Base-by-base conservation (phyloP, 495 filamentous ascomycete species). In the Chaetomidium leptoderma region DNA sequence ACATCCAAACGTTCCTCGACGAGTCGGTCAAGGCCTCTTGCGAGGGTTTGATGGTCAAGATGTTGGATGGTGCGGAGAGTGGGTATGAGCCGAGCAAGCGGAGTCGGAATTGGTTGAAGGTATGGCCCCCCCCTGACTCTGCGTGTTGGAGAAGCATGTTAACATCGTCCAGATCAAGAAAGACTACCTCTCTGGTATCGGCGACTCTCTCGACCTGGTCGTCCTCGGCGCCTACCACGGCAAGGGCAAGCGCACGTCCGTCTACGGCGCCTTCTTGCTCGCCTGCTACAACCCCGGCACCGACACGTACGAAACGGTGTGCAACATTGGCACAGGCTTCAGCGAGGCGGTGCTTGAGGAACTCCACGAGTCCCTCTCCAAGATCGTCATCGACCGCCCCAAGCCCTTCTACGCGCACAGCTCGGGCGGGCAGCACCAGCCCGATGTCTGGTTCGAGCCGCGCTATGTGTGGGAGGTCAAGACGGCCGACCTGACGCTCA, bases 41-140 rank as follows among this genome's bases (percentile, higher is more conserved):
- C 64, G 93, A 98, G 75, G 93, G 93, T 6, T 74, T 98, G 33
- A 98, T 98, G 93, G 93, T 98, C 11, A 98, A 98, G 74, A 98
- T 97, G 92, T 74, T 98, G 51, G 91, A 97, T 65, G 95, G 92
- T 2, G 72, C 80, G 0, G 91, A 95, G 69, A 92, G 88, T 66
- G 87, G 88, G 58, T 98, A 98, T 63, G 91, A 97, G 76, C 93
- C 93, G 4, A 91, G 86, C 70, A 96, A 95, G 71, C 86, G 93
- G 45, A 92, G 87, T 78, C 88, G 91, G 26, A 98, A 98, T 64
- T 98, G 93, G 93, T 84, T 98, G 30, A 98, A 98, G 81, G 90
- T 89, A 76, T 50, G 35, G n/a, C n/a, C n/a, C n/a, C n/a, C n/a
- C n/a, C n/a, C n/a, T n/a, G n/a, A n/a, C n/a, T n/a, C n/a, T n/a